These are phyloP conservation scores for Volvox carteri DNA, from an alignment of 163 green algal species.

Conservation along the genomic window DNA sequence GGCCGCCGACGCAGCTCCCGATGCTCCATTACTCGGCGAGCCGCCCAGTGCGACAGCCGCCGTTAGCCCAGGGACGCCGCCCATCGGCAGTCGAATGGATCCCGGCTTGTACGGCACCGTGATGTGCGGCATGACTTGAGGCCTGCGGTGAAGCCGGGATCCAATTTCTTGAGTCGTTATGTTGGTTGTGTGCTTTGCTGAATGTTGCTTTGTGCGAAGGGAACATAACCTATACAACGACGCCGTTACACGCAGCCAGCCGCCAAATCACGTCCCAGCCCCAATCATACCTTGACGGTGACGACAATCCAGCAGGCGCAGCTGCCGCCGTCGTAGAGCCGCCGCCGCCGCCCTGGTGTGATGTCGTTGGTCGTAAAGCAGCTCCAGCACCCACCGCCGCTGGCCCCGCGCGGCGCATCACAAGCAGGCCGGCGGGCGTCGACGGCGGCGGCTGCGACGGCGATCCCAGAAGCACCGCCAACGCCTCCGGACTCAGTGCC, in stretches of 20 bases:
- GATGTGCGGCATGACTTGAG: slow-evolving; percentile 8
- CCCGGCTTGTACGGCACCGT: slow-evolving; percentile 47
- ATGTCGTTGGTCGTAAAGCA: slow-evolving; percentile 11
- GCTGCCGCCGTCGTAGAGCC: background rate
- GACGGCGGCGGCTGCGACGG: background rate
- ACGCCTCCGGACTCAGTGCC: slow-evolving; percentile 26
- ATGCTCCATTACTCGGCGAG: background rate
- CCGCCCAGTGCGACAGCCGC: background rate
- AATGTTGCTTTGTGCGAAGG: too few species aligned
- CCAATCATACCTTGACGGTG: background rate
- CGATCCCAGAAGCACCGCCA: slow-evolving; percentile 30
- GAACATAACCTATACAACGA: too few species aligned
- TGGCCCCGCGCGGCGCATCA: slow-evolving; percentile 5
- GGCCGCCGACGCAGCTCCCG: background rate
- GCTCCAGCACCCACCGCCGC: slow-evolving; percentile 2
- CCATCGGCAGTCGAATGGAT: slow-evolving; percentile 22
- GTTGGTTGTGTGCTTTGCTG: too few species aligned
- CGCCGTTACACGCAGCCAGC: too few species aligned
- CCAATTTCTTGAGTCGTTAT: too few species aligned
- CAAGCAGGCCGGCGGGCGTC: background rate
- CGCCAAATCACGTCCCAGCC: too few species aligned
- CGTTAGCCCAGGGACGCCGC: slow-evolving; percentile 17
- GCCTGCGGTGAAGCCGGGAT: slow-evolving; percentile 23
- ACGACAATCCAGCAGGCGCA: background rate
- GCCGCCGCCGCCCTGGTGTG: background rate